Conservation (phyloP, 306 rosid genomes). For the Castanea sativa region DNA sequence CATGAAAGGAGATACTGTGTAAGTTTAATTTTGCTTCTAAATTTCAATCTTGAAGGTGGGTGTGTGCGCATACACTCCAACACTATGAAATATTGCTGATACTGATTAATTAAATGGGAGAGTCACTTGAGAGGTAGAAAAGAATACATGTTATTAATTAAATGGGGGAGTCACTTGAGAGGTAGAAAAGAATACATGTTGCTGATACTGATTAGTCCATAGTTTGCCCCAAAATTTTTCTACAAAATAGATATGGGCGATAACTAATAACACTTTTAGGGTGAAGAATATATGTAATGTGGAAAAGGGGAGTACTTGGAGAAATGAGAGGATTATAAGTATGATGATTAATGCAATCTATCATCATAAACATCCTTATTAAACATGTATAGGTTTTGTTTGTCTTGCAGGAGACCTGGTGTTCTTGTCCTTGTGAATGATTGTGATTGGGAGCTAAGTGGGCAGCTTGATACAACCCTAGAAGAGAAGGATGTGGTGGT, state of each 20-base stretch:
- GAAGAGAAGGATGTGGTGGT: slow-evolving; percentile 92
- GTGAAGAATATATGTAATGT: background rate
- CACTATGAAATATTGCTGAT: background rate
- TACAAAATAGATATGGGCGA: background rate
- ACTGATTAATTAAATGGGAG: background rate
- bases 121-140: too few relatives aligned
- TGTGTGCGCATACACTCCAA: background rate
- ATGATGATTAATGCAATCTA: background rate
- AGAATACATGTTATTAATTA: background rate
- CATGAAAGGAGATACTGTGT: slow-evolving; percentile 95
- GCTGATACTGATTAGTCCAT: too few relatives aligned
- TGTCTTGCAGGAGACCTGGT: slow-evolving; percentile 86
- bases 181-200: too few relatives aligned
- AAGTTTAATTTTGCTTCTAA: slow-evolving; percentile 32
- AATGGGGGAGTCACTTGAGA: too few relatives aligned
- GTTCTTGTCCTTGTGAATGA: slow-evolving; percentile 93
- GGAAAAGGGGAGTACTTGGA: background rate
- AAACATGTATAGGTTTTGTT: background rate
- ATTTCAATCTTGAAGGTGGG: background rate
- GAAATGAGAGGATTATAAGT: background rate
- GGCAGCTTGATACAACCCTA: slow-evolving; percentile 69
- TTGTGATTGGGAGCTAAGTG: slow-evolving; percentile 96
- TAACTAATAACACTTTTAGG: background rate
- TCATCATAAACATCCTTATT: background rate
- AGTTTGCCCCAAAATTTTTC: too few relatives aligned